A percentile compares a stretch with the other conserved stretches of the same genome.
These are phyloP conservation scores for Keithomyces neogunnii DNA, from an alignment of 2,329 filamentous ascomycete species.

Conservation along the genomic window DNA sequence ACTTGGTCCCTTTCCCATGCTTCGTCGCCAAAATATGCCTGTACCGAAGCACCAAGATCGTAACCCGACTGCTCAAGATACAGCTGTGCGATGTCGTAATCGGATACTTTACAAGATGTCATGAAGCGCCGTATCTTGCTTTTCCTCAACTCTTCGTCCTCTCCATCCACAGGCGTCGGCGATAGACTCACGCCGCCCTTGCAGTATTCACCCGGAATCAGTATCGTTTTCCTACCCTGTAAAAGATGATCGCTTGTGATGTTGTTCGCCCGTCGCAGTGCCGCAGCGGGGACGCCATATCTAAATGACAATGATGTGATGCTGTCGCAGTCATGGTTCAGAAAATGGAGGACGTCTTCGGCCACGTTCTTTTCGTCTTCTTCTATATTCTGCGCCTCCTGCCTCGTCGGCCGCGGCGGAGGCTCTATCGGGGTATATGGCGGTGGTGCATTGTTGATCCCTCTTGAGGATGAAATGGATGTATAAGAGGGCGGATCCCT, in stretches of 20 bases:
- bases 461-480: constrained; percentile 20
- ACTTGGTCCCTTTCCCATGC: constrained; percentile 66
- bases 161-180: constrained; percentile 62
- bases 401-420: neutral
- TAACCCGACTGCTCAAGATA: constrained; percentile 66
- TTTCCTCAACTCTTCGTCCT: constrained; percentile 66
- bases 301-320: constrained; percentile 60
- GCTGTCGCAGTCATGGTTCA: constrained; percentile 61
- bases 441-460: constrained; percentile 24
- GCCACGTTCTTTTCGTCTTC: constrained; percentile 27
- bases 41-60: constrained; percentile 55
- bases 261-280: constrained; percentile 58
- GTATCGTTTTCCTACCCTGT: constrained; percentile 56
- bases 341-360: constrained; percentile 67
- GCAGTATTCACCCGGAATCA: constrained; percentile 66
- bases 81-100: constrained; percentile 67
- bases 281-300: constrained; percentile 58
- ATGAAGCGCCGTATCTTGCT: constrained; percentile 67
- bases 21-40: constrained; percentile 62
- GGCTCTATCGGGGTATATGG: constrained; percentile 22
- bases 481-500: constrained; percentile 61
- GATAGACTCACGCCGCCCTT: constrained; percentile 59
- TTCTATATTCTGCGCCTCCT: neutral
- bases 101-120: constrained; percentile 67
- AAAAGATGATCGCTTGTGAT: constrained; percentile 65